Evolutionary conservation across 352 stramenopile species (phyloP).

Genomic region (Thraustochytrium striatum): DNA sequence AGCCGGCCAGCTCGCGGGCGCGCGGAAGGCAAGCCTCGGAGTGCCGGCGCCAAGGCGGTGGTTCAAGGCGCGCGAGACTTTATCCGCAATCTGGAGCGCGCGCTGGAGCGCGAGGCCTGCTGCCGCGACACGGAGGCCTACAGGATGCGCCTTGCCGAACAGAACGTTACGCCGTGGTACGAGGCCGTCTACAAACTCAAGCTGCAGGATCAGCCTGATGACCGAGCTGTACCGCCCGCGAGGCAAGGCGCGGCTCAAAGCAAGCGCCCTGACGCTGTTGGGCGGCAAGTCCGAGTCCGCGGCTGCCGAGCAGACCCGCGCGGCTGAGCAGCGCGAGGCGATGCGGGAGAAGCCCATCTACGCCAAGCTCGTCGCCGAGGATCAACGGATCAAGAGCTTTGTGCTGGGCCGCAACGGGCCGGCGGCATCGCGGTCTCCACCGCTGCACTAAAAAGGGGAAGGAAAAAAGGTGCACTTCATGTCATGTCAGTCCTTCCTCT

Average conservation of each 20-base stretch:
- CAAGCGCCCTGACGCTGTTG: neutral
- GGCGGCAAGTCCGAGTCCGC: neutral
- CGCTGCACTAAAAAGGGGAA: neutral
- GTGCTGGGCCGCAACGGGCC: too few relatives aligned
- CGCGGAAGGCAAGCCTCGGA: too few relatives aligned
- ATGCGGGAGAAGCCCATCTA: slow-evolving; percentile 11
- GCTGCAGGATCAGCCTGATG: slow-evolving; percentile 10
- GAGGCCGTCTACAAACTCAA: slow-evolving; percentile 12
- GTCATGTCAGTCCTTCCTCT: neutral
- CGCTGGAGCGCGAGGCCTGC: neutral
- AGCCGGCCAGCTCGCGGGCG: too few relatives aligned
- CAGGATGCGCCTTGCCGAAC: neutral
- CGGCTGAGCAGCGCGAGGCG: slow-evolving; percentile 9
- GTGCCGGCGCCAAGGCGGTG: too few relatives aligned
- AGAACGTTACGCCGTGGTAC: slow-evolving; percentile 29
- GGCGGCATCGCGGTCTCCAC: too few relatives aligned
- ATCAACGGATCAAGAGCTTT: slow-evolving; percentile 40
- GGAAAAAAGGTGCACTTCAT: neutral
- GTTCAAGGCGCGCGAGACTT: too few relatives aligned
- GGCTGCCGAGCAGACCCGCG: neutral
- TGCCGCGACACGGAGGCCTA: neutral
- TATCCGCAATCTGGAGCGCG: too few relatives aligned
- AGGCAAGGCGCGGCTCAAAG: too few relatives aligned
- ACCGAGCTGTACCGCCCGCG: neutral
- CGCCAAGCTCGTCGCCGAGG: slow-evolving; percentile 3